phyloP scores from a whole-genome alignment of 352 stramenopile genomes.

The Pythium dissimile region DNA sequence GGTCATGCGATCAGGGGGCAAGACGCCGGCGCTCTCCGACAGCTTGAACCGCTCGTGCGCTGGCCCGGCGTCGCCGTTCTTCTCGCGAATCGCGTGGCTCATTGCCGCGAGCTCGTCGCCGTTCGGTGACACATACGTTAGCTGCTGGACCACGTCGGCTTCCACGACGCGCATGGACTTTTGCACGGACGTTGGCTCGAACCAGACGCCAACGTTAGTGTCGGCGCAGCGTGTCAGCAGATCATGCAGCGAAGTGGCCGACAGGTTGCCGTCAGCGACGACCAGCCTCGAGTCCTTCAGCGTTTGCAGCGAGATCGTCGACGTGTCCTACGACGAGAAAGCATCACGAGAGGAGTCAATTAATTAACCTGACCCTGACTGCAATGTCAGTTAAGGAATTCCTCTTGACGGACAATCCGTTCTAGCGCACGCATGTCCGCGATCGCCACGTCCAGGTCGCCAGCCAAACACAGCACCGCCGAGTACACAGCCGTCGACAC shows the following conservation, averaged over 20 bases:
- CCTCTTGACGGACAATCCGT: slow-evolving; percentile 54
- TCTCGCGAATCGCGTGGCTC: slow-evolving; percentile 48
- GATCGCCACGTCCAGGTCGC: slow-evolving; percentile 83
- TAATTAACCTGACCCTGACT: neutral
- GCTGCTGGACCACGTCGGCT: slow-evolving; percentile 33
- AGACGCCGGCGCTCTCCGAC: slow-evolving; percentile 38
- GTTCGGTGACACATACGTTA: slow-evolving; percentile 81
- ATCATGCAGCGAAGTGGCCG: slow-evolving; percentile 34
- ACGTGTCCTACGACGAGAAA: slow-evolving; percentile 32
- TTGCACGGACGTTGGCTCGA: slow-evolving; percentile 83
- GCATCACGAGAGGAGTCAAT: no score
- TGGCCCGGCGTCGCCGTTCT: slow-evolving; percentile 14
- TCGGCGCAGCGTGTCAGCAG: slow-evolving; percentile 44
- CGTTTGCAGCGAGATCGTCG: slow-evolving; percentile 34
- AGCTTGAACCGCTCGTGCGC: slow-evolving; percentile 51
- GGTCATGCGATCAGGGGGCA: slow-evolving; percentile 40
- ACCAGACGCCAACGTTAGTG: slow-evolving; percentile 56
- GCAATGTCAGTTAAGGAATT: neutral
- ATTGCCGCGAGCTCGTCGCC: slow-evolving; percentile 71
- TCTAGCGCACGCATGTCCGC: slow-evolving; percentile 86
- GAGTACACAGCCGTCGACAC: slow-evolving; percentile 84
- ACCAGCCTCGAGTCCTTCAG: slow-evolving; percentile 55
- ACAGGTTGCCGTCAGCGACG: slow-evolving; percentile 78
- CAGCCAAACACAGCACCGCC: slow-evolving; percentile 64
- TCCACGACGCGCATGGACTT: slow-evolving; percentile 71